phyloP scores from a whole-genome alignment of 2,329 filamentous ascomycete species.

The Colletotrichum truncatum region DNA sequence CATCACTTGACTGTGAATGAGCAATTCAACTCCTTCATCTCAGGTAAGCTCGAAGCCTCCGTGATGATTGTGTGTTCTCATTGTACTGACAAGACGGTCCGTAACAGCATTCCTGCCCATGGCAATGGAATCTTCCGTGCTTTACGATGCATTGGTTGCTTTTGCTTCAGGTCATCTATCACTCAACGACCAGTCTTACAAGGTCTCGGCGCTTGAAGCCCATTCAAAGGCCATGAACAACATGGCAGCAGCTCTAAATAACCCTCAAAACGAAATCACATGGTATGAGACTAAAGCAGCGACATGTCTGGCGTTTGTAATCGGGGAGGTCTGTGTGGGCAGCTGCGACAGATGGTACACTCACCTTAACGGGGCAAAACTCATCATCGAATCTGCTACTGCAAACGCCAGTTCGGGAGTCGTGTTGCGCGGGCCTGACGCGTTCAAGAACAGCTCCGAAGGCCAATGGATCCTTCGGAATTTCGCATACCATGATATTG shows the following conservation, averaged over 20 bases:
- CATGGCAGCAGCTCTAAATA: slow-evolving; percentile 8
- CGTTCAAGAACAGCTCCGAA: slow-evolving; percentile 26
- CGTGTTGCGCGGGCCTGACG: slow-evolving; percentile 12
- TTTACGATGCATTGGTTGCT: slow-evolving; percentile 27
- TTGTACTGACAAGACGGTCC: no score
- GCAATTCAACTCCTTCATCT: slow-evolving; percentile 26
- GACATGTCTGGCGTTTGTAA: slow-evolving; percentile 23
- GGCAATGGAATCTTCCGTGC: slow-evolving; percentile 30
- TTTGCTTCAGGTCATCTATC: slow-evolving; percentile 28
- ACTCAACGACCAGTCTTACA: slow-evolving; percentile 11
- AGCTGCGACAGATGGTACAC: slow-evolving; percentile 17
- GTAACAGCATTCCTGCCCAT: slow-evolving; percentile 24
- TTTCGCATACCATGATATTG: slow-evolving; percentile 32
- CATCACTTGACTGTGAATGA: slow-evolving; percentile 22
- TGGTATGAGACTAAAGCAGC: slow-evolving; percentile 30
- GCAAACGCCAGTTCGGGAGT: not conserved
- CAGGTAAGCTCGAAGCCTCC: not conserved
- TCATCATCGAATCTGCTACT: slow-evolving; percentile 24
- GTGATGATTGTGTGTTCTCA: no score
- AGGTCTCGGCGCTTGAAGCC: slow-evolving; percentile 14
- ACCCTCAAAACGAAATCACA: slow-evolving; percentile 9
- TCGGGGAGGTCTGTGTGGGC: slow-evolving; percentile 24
- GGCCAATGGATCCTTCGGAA: slow-evolving; percentile 32
- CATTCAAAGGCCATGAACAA: slow-evolving; percentile 22
- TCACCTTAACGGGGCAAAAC: slow-evolving; percentile 28